Evolutionary conservation across 2,329 filamentous ascomycete species (phyloP).

Genomic region (Escovopsis weberi): DNA sequence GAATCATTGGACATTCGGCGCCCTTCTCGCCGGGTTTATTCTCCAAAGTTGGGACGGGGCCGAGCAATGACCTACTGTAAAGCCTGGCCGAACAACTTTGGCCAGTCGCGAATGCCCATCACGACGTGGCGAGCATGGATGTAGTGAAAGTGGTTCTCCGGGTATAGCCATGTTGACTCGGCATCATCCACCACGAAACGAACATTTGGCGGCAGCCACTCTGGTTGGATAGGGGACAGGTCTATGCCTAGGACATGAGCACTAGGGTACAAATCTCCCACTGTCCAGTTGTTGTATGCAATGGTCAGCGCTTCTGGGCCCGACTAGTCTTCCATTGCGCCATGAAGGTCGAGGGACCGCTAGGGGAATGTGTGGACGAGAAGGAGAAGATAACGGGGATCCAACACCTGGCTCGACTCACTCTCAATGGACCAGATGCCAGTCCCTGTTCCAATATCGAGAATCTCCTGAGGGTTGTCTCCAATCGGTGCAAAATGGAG

Average conservation of each 20-base stretch:
- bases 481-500: constrained; percentile 39
- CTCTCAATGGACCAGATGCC: constrained; percentile 46
- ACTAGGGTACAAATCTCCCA: constrained; percentile 31
- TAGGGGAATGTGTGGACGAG: too few species aligned
- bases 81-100: constrained; percentile 29
- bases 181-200: constrained; percentile 43
- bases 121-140: constrained; percentile 44
- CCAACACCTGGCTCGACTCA: constrained; percentile 10
- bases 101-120: constrained; percentile 42
- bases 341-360: too few species aligned
- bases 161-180: constrained; percentile 41
- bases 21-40: too few species aligned
- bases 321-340: background rate
- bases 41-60: too few species aligned
- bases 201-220: constrained; percentile 40
- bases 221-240: constrained; percentile 34
- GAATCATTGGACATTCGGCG: background rate
- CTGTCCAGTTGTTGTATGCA: constrained; percentile 9
- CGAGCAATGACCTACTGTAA: constrained; percentile 24
- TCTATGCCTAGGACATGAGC: constrained; percentile 31
- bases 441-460: constrained; percentile 46
- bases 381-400: too few species aligned
- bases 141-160: constrained; percentile 41
- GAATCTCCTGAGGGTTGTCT: constrained; percentile 30
- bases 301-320: background rate